A percentile compares a stretch with the other conserved stretches of the same genome.
These are phyloP conservation scores for Citrus maxima DNA, from an alignment of 345 rosid species.

Conservation along the genomic window DNA sequence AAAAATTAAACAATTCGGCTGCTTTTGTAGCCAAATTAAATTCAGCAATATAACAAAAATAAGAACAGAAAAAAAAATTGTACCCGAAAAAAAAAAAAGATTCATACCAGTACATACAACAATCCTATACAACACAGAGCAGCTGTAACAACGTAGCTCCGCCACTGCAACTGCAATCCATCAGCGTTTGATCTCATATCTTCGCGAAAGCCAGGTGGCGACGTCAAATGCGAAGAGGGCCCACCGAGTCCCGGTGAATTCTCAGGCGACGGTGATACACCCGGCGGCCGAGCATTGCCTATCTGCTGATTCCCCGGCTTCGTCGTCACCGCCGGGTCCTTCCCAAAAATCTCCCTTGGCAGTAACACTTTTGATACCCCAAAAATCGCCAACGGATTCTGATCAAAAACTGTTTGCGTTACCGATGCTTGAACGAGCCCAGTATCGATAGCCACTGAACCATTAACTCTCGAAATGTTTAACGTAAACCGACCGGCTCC, in stretches of 20 bases:
- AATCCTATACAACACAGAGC: constrained; percentile 57
- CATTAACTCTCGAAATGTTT: constrained; percentile 77
- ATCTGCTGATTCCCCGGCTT: constrained; percentile 31
- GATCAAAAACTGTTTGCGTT: constrained; percentile 82
- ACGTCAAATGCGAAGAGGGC: constrained; percentile 38
- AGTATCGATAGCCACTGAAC: constrained; percentile 70
- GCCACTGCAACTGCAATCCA: background rate
- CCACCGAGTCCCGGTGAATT: constrained; percentile 30
- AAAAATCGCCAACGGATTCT: constrained; percentile 84
- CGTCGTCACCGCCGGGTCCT: constrained; percentile 22
- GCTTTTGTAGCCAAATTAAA: constrained; percentile 41
- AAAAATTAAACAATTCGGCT: constrained; percentile 14
- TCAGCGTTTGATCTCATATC: constrained; percentile 31
- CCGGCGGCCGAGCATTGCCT: constrained; percentile 46
- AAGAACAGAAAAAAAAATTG: constrained; percentile 1
- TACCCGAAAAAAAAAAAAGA: constrained; percentile 1
- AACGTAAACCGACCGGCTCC: constrained; percentile 82
- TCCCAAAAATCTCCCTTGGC: constrained; percentile 70
- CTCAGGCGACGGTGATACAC: constrained; percentile 42
- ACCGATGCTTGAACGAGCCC: constrained; percentile 80
- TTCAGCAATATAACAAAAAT: constrained; percentile 23
- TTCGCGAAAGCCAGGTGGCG: constrained; percentile 48
- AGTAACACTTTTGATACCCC: constrained; percentile 81
- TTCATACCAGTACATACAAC: constrained; percentile 54
- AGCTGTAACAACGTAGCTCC: constrained; percentile 20